These are phyloP conservation scores for Trichoderma sp. DNA, from an alignment of 2,329 filamentous ascomycete genomes.

Conservation along the genomic window DNA sequence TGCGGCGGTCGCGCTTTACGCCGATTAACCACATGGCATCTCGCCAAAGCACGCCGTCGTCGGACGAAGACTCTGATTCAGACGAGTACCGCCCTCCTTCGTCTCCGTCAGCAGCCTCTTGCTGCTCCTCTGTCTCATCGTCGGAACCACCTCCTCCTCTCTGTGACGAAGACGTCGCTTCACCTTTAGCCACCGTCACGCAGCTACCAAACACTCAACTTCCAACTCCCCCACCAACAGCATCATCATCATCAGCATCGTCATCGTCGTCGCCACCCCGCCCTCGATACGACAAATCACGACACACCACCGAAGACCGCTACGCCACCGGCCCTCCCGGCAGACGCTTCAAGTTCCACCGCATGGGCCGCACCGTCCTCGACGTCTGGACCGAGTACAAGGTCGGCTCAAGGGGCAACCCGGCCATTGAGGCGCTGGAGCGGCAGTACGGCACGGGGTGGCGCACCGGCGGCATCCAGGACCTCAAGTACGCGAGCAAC, in stretches of 20 bases:
- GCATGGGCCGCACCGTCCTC: constrained; percentile 32
- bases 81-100: background rate
- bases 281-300: constrained; percentile 29
- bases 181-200: background rate
- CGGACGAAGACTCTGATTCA: background rate
- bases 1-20: background rate
- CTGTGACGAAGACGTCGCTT: background rate
- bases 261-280: constrained; percentile 22
- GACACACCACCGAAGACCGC: constrained; percentile 26
- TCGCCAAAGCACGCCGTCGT: background rate
- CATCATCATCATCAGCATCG: background rate
- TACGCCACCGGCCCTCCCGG: constrained; percentile 28
- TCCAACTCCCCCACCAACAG: background rate
- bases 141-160: background rate
- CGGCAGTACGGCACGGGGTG: constrained; percentile 29
- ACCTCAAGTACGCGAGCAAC: constrained; percentile 34
- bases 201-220: background rate
- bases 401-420: constrained; percentile 29
- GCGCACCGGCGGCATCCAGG: constrained; percentile 28
- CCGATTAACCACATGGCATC: background rate
- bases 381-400: constrained; percentile 34
- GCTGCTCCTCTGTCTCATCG: background rate
- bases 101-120: background rate
- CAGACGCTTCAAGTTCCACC: constrained; percentile 30
- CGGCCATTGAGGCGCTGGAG: constrained; percentile 31